A percentile compares a stretch with the other conserved stretches of the same genome.
These are phyloP conservation scores for Podaxis sp. DNA, from an alignment of 768 basidiomycete genomes.

Conservation along the genomic window DNA sequence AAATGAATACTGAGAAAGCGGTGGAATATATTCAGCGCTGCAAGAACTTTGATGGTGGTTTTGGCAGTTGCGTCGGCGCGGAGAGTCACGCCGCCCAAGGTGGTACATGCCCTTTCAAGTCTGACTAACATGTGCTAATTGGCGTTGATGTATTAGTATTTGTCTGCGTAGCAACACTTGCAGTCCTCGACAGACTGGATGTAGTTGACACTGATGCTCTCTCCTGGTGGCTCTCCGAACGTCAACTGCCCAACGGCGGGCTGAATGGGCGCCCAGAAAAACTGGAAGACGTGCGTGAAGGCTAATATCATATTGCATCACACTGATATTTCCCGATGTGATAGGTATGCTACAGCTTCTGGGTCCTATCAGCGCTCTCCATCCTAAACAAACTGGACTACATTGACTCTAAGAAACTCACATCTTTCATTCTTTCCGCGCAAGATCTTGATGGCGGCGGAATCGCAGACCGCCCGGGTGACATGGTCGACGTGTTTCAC, in stretches of 20 bases:
- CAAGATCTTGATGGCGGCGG: constrained; percentile 92
- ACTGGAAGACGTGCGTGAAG: constrained; percentile 79
- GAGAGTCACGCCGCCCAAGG: constrained; percentile 95
- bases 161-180: constrained; percentile 84
- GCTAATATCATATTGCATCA: not conserved
- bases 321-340: not conserved
- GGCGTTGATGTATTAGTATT: constrained; percentile 57
- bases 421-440: constrained; percentile 82
- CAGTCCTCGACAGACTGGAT: constrained; percentile 84
- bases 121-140: not conserved
- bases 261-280: constrained; percentile 98
- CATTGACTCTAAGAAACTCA: constrained; percentile 83
- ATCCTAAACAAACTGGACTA: constrained; percentile 82
- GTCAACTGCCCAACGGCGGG: constrained; percentile 91
- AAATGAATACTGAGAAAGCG: constrained; percentile 66
- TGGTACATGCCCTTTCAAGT: constrained; percentile 27
- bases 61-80: constrained; percentile 79
- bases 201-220: constrained; percentile 77
- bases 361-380: constrained; percentile 88
- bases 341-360: constrained; percentile 97
- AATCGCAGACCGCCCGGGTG: constrained; percentile 90
- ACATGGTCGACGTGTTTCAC: constrained; percentile 98
- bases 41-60: constrained; percentile 95
- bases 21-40: constrained; percentile 75
- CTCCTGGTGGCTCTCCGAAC: constrained; percentile 91